Percentiles rank a stretch among this genome's conserved stretches.
These are phyloP conservation scores for Trichosporon inkin DNA, from an alignment of 1,284 basidiomycete species.

Conservation along the genomic window DNA sequence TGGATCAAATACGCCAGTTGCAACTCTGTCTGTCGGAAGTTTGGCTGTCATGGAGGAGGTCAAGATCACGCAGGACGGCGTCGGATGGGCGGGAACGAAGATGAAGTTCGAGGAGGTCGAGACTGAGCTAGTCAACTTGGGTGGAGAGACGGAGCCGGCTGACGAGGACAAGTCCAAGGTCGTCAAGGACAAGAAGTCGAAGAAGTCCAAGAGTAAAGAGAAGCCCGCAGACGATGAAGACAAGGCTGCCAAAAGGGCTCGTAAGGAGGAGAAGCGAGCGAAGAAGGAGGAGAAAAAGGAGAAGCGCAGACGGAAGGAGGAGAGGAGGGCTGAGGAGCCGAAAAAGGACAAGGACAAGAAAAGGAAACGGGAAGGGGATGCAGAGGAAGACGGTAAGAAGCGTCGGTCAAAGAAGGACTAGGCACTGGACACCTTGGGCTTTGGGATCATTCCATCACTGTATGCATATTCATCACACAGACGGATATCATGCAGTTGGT, in stretches of 20 bases:
- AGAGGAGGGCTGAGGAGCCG: constrained; percentile 1
- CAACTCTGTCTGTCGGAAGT: constrained; percentile 27
- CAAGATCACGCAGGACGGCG: constrained; percentile 32
- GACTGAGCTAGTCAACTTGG: constrained; percentile 16
- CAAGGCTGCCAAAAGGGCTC: constrained; percentile 19
- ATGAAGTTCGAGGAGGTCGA: constrained; percentile 32
- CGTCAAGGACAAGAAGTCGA: constrained; percentile 9
- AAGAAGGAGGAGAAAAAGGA: constrained; percentile 20
- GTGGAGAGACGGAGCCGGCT: constrained; percentile 8
- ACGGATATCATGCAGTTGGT: background rate
- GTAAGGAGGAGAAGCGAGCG: constrained; percentile 20
- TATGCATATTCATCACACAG: background rate
- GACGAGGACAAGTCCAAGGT: constrained; percentile 11
- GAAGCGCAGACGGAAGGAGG: constrained; percentile 4
- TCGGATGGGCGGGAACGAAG: constrained; percentile 40
- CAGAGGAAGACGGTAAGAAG: background rate
- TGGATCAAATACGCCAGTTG: constrained; percentile 17
- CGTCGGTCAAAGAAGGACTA: background rate
- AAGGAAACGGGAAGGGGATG: constrained; percentile 4
- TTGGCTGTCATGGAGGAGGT: constrained; percentile 29
- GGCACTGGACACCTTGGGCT: background rate
- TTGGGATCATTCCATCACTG: background rate
- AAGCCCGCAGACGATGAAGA: background rate
- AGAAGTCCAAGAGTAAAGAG: constrained; percentile 10
- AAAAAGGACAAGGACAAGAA: constrained; percentile 6